Evolutionary conservation across 805 yeast genomes (phyloP).

Genomic region (Metschnikowia gruessii): DNA sequence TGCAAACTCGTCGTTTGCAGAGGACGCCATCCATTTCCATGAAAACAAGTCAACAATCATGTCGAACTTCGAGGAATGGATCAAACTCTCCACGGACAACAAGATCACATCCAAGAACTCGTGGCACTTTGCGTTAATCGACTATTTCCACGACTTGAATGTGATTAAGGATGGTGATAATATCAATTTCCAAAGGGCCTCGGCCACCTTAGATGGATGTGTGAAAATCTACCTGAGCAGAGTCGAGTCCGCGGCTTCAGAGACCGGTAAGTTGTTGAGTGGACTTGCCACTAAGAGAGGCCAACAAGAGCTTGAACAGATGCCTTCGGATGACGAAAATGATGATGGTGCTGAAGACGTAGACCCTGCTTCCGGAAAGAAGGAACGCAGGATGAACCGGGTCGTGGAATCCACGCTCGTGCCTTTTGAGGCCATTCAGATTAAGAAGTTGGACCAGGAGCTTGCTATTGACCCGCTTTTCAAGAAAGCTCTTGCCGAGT

Average conservation of each 20-base stretch:
- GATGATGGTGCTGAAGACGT: slow-evolving; percentile 21
- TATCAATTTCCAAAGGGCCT: slow-evolving; percentile 86
- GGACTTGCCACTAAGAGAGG: slow-evolving; percentile 52
- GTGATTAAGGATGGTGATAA: slow-evolving; percentile 68
- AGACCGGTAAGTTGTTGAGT: slow-evolving; percentile 78
- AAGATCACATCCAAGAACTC: slow-evolving; percentile 81
- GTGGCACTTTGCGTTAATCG: slow-evolving; percentile 90
- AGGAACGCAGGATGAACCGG: slow-evolving; percentile 21
- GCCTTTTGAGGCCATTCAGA: slow-evolving; percentile 45
- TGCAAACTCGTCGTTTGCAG: slow-evolving; percentile 23
- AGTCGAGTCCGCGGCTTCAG: slow-evolving; percentile 88
- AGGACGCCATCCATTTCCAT: slow-evolving; percentile 41
- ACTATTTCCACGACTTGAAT: slow-evolving; percentile 82
- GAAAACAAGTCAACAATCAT: slow-evolving; percentile 42
- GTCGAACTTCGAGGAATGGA: slow-evolving; percentile 48
- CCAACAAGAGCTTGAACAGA: slow-evolving; percentile 27
- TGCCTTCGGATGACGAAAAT: slow-evolving; percentile 18
- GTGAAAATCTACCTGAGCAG: slow-evolving; percentile 88
- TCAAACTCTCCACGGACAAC: slow-evolving; percentile 46
- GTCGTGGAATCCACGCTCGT: slow-evolving; percentile 22
- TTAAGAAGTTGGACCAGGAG: slow-evolving; percentile 62
- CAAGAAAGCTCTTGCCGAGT: slow-evolving; percentile 70
- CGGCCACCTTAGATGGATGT: slow-evolving; percentile 91
- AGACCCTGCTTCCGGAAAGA: slow-evolving; percentile 20
- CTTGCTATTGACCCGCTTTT: slow-evolving; percentile 70